These are phyloP conservation scores for Eucalyptus polyanthemos DNA, from an alignment of 345 rosid genomes.

Conservation along the genomic window DNA sequence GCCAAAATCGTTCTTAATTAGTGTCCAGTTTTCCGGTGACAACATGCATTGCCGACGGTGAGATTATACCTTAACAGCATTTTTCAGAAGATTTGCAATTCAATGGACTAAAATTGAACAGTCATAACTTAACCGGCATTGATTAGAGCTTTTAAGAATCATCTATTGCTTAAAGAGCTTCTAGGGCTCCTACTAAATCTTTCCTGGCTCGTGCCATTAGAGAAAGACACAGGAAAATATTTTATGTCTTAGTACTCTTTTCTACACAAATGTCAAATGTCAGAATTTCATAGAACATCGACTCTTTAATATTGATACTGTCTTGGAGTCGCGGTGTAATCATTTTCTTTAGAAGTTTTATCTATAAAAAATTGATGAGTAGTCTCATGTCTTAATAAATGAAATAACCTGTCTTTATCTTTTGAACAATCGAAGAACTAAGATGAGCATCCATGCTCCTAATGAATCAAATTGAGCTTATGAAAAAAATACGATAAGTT, in stretches of 20 bases:
- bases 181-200: background rate
- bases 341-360: no score
- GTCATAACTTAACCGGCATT: rapidly evolving
- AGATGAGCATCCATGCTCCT: background rate
- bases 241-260: no score
- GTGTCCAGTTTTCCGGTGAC: background rate
- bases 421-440: background rate
- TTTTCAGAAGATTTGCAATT: no score
- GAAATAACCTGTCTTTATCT: background rate
- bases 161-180: background rate
- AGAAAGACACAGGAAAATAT: no score
- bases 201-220: background rate
- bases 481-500: rapidly evolving
- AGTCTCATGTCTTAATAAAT: background rate
- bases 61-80: background rate
- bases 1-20: no score
- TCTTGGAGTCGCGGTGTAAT: rapidly evolving
- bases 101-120: background rate
- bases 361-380: background rate
- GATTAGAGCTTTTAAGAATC: background rate
- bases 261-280: background rate
- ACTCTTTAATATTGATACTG: no score
- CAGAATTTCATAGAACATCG: rapidly evolving
- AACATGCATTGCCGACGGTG: background rate
- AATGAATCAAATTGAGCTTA: background rate